phyloP scores from a whole-genome alignment of 768 basidiomycete species.

The Galerina marginata region DNA sequence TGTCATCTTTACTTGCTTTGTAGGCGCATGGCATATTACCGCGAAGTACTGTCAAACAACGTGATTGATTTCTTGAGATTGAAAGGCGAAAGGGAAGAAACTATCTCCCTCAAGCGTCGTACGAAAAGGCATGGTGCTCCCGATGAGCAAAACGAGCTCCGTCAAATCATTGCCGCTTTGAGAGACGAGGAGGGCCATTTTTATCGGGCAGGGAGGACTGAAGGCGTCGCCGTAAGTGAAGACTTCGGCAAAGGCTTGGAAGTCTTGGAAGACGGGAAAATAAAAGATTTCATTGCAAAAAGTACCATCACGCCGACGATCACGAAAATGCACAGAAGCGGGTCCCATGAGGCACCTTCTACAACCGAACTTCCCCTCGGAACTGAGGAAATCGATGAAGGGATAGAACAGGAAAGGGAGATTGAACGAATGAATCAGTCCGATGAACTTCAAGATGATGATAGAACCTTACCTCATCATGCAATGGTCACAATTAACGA shows the following conservation, averaged over 20 bases:
- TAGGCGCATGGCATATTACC: too few species aligned
- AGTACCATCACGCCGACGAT: neutral
- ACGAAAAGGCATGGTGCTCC: too few species aligned
- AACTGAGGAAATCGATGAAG: neutral
- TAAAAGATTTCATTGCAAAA: conserved; percentile 14
- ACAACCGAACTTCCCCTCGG: neutral
- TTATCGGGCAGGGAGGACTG: conserved; percentile 9
- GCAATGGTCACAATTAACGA: conserved; percentile 12
- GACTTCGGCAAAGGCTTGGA: conserved; percentile 8
- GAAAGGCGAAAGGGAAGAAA: too few species aligned
- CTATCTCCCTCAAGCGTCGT: too few species aligned
- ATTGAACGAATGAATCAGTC: conserved; percentile 6
- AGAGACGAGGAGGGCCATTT: conserved; percentile 11
- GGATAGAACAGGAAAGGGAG: too few species aligned
- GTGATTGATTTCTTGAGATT: too few species aligned
- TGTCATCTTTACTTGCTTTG: too few species aligned
- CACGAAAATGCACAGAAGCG: conserved; percentile 1
- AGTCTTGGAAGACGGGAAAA: conserved; percentile 10
- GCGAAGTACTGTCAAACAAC: too few species aligned
- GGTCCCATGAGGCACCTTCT: neutral
- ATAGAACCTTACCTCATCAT: neutral
- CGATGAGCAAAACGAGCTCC: conserved; percentile 19
- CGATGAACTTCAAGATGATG: conserved; percentile 2
- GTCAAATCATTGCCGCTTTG: conserved; percentile 5
- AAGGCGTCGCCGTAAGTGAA: conserved; percentile 4